Evolutionary conservation across 768 basidiomycete genomes (phyloP).

Genomic region (Rhizopogon roseolus): DNA sequence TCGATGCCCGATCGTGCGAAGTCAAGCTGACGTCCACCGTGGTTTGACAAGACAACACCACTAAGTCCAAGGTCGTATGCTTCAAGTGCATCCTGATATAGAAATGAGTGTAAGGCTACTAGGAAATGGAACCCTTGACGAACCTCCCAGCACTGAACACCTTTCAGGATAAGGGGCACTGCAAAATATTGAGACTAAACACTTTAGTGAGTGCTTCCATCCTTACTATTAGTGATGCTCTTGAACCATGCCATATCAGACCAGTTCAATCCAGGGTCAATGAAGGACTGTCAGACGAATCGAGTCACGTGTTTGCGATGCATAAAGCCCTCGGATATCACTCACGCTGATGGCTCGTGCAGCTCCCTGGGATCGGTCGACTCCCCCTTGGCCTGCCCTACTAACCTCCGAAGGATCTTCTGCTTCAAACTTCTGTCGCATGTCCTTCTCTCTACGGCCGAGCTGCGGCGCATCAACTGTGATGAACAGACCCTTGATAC

Average conservation of each 20-base stretch:
- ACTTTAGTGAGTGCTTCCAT: neutral
- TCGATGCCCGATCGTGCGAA: slow-evolving; percentile 33
- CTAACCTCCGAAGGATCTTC: slow-evolving; percentile 29
- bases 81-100: slow-evolving; percentile 30
- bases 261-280: slow-evolving; percentile 86
- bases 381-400: slow-evolving; percentile 18
- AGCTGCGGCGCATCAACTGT: slow-evolving; percentile 94
- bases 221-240: slow-evolving; percentile 50
- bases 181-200: neutral
- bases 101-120: neutral
- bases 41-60: slow-evolving; percentile 55
- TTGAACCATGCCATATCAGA: slow-evolving; percentile 67
- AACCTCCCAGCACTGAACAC: slow-evolving; percentile 38
- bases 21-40: slow-evolving; percentile 57
- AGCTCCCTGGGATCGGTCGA: slow-evolving; percentile 82
- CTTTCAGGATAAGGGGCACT: slow-evolving; percentile 64
- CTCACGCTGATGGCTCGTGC: slow-evolving; percentile 83
- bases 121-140: neutral
- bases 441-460: slow-evolving; percentile 89
- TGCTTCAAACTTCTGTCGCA: slow-evolving; percentile 91
- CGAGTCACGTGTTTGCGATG: neutral
- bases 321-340: neutral
- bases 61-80: slow-evolving; percentile 30
- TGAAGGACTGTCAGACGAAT: slow-evolving; percentile 61
- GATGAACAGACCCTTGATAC: slow-evolving; percentile 88